Evolutionary conservation across 495 filamentous ascomycete genomes (phyloP).

Genomic region (Halenospora varia): DNA sequence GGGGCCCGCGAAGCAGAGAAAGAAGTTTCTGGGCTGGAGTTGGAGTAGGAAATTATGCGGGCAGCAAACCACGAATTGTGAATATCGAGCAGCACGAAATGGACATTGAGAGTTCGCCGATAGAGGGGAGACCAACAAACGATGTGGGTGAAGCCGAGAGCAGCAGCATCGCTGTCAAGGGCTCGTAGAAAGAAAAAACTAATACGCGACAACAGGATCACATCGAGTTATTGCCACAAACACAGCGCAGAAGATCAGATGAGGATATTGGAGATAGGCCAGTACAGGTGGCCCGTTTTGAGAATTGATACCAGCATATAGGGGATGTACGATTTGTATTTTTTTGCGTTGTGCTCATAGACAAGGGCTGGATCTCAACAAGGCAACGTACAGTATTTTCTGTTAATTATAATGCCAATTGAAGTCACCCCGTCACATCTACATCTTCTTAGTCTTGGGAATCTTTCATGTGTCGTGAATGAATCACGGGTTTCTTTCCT

Average conservation of each 20-base stretch:
- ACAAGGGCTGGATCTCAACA: too few species aligned
- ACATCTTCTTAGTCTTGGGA: too few species aligned
- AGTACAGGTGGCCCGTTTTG: background rate
- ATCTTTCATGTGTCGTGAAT: too few species aligned
- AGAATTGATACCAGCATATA: background rate
- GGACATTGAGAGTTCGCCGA: conserved; percentile 2
- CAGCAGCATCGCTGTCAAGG: background rate
- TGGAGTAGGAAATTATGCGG: conserved; percentile 47
- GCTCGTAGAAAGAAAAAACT: background rate
- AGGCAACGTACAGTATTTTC: too few species aligned
- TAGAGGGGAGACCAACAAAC: conserved; percentile 1
- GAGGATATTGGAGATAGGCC: background rate
- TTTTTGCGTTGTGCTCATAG: too few species aligned
- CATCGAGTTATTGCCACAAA: background rate
- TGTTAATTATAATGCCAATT: too few species aligned
- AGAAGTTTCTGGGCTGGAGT: conserved; percentile 58
- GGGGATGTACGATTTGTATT: too few species aligned
- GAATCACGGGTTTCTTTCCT: too few species aligned
- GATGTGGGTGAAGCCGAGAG: conserved; percentile 9
- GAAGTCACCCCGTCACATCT: too few species aligned
- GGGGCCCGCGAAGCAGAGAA: conserved; percentile 48
- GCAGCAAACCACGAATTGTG: conserved; percentile 11
- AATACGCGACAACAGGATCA: background rate
- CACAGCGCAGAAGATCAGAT: background rate
- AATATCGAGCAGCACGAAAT: background rate